Conservation (phyloP, 495 filamentous ascomycete genomes). For the Usnea hakonensis region DNA sequence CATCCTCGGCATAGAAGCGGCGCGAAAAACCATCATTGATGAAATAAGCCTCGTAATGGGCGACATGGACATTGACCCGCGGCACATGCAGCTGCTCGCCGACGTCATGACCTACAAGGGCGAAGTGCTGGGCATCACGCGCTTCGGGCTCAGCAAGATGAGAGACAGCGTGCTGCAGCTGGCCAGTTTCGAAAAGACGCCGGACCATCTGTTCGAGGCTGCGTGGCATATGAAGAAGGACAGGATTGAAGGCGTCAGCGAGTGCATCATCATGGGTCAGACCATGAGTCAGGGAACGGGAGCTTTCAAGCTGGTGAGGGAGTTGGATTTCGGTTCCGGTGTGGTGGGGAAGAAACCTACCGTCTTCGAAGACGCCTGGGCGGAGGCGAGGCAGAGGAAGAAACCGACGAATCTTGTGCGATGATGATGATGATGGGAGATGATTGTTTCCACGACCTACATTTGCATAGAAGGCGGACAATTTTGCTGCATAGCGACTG, state of each 20-base stretch:
- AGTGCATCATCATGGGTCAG: slow-evolving; percentile 98
- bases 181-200: slow-evolving; percentile 96
- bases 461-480: not conserved
- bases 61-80: slow-evolving; percentile 92
- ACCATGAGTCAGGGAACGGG: slow-evolving; percentile 85
- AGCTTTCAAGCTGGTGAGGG: slow-evolving; percentile 77
- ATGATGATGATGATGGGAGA: not conserved
- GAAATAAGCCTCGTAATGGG: slow-evolving; percentile 81
- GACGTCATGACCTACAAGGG: slow-evolving; percentile 99
- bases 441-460: not conserved
- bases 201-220: slow-evolving; percentile 94
- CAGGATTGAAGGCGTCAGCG: slow-evolving; percentile 81
- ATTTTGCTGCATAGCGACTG: slow-evolving; percentile 1
- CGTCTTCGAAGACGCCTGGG: slow-evolving; percentile 72
- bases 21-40: slow-evolving; percentile 68
- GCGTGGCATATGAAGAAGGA: slow-evolving; percentile 85
- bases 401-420: not conserved
- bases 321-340: slow-evolving; percentile 60
- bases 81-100: slow-evolving; percentile 97
- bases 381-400: slow-evolving; percentile 21
- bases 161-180: slow-evolving; percentile 89
- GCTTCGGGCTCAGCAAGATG: slow-evolving; percentile 96
- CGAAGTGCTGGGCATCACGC: slow-evolving; percentile 93
- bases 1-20: slow-evolving; percentile 97
- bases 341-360: slow-evolving; percentile 57